Base-by-base conservation (phyloP, 495 filamentous ascomycete species). In the Recurvomyces mirabilis region DNA sequence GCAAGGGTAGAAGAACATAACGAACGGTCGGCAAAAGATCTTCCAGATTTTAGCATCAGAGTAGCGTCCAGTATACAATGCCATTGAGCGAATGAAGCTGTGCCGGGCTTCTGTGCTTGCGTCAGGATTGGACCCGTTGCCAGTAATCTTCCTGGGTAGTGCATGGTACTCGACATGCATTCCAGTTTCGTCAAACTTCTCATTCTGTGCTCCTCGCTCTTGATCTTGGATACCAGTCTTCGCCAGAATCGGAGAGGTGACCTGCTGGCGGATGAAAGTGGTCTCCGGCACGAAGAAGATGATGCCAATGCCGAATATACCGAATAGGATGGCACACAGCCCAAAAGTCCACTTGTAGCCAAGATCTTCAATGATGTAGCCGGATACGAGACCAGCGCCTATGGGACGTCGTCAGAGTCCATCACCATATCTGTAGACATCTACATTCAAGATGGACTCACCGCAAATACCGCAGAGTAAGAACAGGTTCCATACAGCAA, bases 401-500 rank as follows among this genome's bases (percentile, higher is more conserved):
- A n/a, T n/a, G n/a, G n/a, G n/a, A n/a, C n/a, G n/a, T n/a, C n/a
- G n/a, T n/a, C n/a, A n/a, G n/a, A n/a, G n/a, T n/a, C n/a, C n/a
- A n/a, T n/a, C n/a, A n/a, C n/a, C n/a, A n/a, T n/a, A n/a, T n/a
- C n/a, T n/a, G n/a, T n/a, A n/a, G n/a, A n/a, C n/a, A n/a, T n/a
- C n/a, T n/a, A n/a, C n/a, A n/a, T n/a, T n/a, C n/a, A n/a, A n/a
- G n/a, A n/a, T n/a, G n/a, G n/a, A n/a, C n/a, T n/a, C n/a, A 31
- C 55, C 56, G 1, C 36, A 43, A 32, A 68, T 68, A 22, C 66
- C 66, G 34, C 51, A 49, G 12, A 77, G 54, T 20, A 81, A 63
- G 30, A 76, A 75, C 41, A 82, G 59, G 48, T 81, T 81, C 66
- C 77, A 82, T 17, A 75, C 62, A 0, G 78, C 78, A 25, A 79